phyloP scores from a whole-genome alignment of 495 filamentous ascomycete genomes.

The Neurospora sp. region DNA sequence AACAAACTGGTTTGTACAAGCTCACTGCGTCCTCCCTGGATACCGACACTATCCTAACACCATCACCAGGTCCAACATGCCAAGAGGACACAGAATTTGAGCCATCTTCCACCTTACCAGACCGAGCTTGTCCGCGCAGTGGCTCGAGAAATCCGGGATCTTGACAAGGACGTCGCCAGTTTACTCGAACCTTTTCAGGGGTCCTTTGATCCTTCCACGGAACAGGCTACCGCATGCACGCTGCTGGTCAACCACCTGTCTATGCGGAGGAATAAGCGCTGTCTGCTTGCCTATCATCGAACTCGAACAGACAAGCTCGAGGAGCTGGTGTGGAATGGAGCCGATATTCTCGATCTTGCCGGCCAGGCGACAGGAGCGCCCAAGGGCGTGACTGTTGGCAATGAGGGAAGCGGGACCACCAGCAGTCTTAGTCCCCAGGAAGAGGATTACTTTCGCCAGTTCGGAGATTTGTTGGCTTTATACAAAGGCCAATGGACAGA shows the following conservation, averaged over 20 bases:
- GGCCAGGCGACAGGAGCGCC: constrained; percentile 27
- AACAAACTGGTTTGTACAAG: constrained; percentile 60
- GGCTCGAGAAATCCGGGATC: constrained; percentile 84
- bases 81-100: constrained; percentile 84
- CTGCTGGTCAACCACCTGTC: constrained; percentile 88
- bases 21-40: constrained; percentile 1
- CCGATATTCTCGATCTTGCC: constrained; percentile 55
- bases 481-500: constrained; percentile 99
- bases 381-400: constrained; percentile 25
- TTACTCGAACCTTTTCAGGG: constrained; percentile 75
- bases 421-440: constrained; percentile 94
- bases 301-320: constrained; percentile 86
- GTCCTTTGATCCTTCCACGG: constrained; percentile 72
- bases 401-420: constrained; percentile 22
- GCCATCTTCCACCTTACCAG: constrained; percentile 86
- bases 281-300: constrained; percentile 88
- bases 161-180: constrained; percentile 78
- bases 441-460: constrained; percentile 89
- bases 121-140: constrained; percentile 82
- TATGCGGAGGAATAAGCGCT: constrained; percentile 94
- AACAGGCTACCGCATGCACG: constrained; percentile 76
- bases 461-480: constrained; percentile 82
- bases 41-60: constrained; percentile 7
- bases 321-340: constrained; percentile 84
- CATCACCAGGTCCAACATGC: constrained; percentile 80